phyloP scores from a whole-genome alignment of 2,329 filamentous ascomycete species.

The Trichophyton equinum region DNA sequence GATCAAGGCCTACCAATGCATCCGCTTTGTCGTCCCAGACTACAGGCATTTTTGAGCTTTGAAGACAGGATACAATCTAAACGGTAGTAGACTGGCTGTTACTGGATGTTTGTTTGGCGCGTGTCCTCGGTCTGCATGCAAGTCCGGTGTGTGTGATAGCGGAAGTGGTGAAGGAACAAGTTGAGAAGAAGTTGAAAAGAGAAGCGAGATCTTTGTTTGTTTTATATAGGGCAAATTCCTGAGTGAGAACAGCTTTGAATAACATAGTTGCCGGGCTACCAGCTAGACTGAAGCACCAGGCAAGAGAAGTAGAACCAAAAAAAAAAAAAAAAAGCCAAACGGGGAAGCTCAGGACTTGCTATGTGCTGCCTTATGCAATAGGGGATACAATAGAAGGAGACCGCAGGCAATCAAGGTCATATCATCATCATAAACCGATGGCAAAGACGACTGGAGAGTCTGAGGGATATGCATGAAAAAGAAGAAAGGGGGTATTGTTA shows the following conservation, averaged over 20 bases:
- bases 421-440: not conserved
- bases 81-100: too few species aligned
- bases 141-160: not conserved
- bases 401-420: not conserved
- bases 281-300: not conserved
- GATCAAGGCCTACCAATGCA: not conserved
- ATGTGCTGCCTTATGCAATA: not conserved
- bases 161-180: not conserved
- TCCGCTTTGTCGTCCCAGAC: not conserved
- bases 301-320: not conserved
- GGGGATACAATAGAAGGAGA: too few species aligned
- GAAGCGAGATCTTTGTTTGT: not conserved
- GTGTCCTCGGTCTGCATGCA: not conserved
- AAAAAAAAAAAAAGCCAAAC: not conserved
- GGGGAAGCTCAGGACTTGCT: not conserved
- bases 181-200: not conserved
- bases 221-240: not conserved
- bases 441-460: not conserved
- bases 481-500: not conserved
- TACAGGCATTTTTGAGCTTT: not conserved
- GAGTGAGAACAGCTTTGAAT: not conserved
- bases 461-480: not conserved
- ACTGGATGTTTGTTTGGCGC: not conserved
- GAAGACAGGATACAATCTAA: not conserved
- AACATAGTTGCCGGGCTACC: slow-evolving; percentile 1